Evolutionary conservation across 2,329 filamentous ascomycete species (phyloP), one percentile per base, ranked within the genome.

Genomic region (Hypoxylon sp.): DNA sequence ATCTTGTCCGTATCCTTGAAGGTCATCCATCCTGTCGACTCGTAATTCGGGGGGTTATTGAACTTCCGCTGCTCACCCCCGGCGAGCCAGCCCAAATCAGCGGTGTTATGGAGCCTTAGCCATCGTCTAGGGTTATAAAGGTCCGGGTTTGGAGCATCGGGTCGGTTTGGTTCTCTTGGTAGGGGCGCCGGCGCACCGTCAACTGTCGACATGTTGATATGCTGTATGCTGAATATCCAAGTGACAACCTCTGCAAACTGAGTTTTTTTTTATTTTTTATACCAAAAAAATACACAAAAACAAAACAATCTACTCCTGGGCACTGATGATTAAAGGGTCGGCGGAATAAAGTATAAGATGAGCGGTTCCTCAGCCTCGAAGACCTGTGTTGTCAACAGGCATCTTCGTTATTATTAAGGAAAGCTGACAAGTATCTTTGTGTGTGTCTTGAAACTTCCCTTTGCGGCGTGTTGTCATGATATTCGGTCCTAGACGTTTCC

Each of bases 1-100:
- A 19, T n/a, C 25, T 57, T 48, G 50, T 74, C 68, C 50, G 70
- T 68, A 43, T 71, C 43, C 1, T 62, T 51, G 70, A 69, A 74
- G 4, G 65, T 70, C 48, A 70, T 17, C 46, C 59, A 68, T 9
- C 74, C 74, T 41, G 67, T 65, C 45, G 70, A 67, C 2, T 55
- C 56, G 1, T 43, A 0, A 17, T 59, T 30, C 14, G 5, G n/a
- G n/a, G 52, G 62, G 45, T 71, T 66, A 38, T 51, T 49, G 34
- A 38, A 49, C 14, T 55, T 45, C n/a, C 23, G 2, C n/a, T 1
- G 5, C 11, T 30, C 6, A 7, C 9, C 28, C 6, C 28, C 28
- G 9, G 28, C 6, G 28, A 30, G 28, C 28, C 28, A 30, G 28
- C 28, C 9, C 5, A 30, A 30, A 30, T 30, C 28, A 30, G 28